Base-by-base conservation (phyloP, 2,329 filamentous ascomycete genomes). In the Phoma sp. region DNA sequence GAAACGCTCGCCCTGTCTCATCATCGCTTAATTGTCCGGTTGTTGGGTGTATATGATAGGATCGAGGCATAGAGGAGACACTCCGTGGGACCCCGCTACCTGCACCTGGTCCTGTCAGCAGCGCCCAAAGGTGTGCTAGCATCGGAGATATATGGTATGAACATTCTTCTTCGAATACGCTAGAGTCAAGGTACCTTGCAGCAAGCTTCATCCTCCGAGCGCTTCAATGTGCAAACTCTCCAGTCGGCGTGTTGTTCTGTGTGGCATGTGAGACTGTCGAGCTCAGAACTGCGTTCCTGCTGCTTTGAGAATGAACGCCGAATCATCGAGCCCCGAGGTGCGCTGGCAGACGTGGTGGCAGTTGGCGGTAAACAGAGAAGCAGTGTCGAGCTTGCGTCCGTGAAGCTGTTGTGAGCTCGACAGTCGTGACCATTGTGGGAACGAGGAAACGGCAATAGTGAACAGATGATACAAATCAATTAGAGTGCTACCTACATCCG, bases 211-310 rank as follows among this genome's bases (percentile, higher is more conserved):
- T 72, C 42, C 65, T 68, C 10, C 76, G 74, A n/a, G 74, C 73
- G 28, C 65, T 72, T 28, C 72, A 70, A 34, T 78, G 74, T n/a
- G 80, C 72, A 6, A 78, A 78, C 5, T 78, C 70, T 39, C 78
- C 78, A 7, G 76, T 78, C 47, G 64, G 53, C 38, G 69, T 60
- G 60, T 77, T 78, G 67, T 74, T 75, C 40, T 69, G 65, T 33
- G 71, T 67, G 15, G 57, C 57, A 36, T 55, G 65, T 7, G 64
- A 61, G 61, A 37, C 59, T 67, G 11, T 62, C 69, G 33, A 73
- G 68, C 61, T 73, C 71, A n/a, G 60, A 61, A 47, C 69, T 73
- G 59, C 56, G 62, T 14, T 43, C 47, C 15, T 28, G 32, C 3
- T 21, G 39, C 23, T 23, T 17, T 18, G 33, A 26, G 21, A 40